A percentile compares a stretch with the other conserved stretches of the same genome.
Conservation (phyloP, 2,329 filamentous ascomycete genomes). For the Colletotrichum sansevieriae region DNA sequence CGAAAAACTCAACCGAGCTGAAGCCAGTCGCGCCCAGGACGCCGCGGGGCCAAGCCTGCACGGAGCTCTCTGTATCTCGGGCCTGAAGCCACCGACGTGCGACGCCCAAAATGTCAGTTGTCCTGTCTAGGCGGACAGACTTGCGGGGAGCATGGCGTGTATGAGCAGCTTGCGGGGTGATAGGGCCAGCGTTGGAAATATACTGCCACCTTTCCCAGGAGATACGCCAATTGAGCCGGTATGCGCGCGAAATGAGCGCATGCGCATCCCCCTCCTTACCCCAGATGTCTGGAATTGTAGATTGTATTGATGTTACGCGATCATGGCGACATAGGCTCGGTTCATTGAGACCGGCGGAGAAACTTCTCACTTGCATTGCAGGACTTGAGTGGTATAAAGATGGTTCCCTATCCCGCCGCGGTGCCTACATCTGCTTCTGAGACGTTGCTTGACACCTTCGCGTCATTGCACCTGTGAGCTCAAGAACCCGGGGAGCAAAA, state of each 20-base stretch:
- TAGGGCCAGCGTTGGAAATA: neutral
- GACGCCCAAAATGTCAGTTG: constrained; percentile 22
- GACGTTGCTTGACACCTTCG: constrained; percentile 18
- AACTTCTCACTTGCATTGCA: neutral
- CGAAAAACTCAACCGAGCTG: constrained; percentile 26
- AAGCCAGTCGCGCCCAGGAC: neutral
- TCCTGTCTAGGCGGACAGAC: constrained; percentile 25
- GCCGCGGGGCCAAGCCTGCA: constrained; percentile 6
- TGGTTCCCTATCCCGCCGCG: neutral
- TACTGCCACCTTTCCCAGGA: neutral
- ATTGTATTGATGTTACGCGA: constrained; percentile 7
- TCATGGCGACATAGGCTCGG: neutral
- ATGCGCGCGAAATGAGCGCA: constrained; percentile 1
- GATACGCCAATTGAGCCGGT: neutral
- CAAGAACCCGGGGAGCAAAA: constrained; percentile 33
- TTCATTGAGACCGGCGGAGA: neutral
- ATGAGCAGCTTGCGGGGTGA: constrained; percentile 7
- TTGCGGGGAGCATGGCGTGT: neutral
- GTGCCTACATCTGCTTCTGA: rapidly evolving
- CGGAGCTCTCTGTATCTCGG: constrained; percentile 17
- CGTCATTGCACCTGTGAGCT: constrained; percentile 26
- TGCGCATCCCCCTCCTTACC: neutral
- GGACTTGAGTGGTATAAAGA: constrained; percentile 18
- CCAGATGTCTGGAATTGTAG: neutral
- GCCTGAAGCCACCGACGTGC: constrained; percentile 38